Evolutionary conservation across 164 flowering plant genomes (phyloP).

Genomic region (Magnolia kwangsiensis): DNA sequence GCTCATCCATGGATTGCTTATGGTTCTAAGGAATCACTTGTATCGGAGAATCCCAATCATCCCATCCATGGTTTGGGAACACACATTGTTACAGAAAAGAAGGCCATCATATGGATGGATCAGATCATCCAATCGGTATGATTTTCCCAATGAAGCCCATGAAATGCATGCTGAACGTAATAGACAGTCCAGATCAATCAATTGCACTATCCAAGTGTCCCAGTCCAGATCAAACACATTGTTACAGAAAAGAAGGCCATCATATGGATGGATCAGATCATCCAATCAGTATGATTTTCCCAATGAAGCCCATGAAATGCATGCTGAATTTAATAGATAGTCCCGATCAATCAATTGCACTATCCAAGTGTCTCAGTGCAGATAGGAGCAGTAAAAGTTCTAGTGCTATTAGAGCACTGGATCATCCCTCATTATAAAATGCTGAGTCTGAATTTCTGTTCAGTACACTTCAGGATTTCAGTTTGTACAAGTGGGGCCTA

Average conservation of each 20-base stretch:
- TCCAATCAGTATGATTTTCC: no score
- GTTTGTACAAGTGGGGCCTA: not conserved
- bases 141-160: not conserved
- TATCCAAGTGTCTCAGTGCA: not conserved
- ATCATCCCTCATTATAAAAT: not conserved
- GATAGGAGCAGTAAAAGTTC: not conserved
- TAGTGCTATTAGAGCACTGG: not conserved
- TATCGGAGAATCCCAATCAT: not conserved
- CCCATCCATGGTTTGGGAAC: not conserved
- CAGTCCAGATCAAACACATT: no score
- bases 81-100: not conserved
- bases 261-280: no score
- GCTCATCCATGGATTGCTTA: not conserved
- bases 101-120: not conserved
- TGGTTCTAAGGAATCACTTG: not conserved
- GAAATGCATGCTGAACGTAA: not conserved
- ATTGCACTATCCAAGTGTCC: not conserved
- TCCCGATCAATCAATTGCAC: not conserved
- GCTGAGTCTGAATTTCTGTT: not conserved
- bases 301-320: no score
- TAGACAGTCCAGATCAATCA: not conserved
- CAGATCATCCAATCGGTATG: not conserved
- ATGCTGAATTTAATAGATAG: no score
- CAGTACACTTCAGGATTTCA: not conserved
- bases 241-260: no score